Evolutionary conservation across 305 asterid genomes (phyloP).

Genomic region (Solanum aculeatissimum): DNA sequence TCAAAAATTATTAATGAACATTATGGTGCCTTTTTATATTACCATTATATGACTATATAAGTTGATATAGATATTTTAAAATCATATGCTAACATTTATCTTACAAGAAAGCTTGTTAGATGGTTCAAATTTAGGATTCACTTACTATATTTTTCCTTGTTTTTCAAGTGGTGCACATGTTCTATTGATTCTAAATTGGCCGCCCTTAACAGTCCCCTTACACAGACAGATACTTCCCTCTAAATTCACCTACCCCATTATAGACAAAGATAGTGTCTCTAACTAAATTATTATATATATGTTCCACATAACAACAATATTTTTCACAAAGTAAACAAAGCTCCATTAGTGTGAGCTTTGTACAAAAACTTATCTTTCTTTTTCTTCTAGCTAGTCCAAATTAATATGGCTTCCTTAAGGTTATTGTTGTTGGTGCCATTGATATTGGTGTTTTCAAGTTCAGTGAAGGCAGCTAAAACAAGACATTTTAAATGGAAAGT

Average conservation of each 20-base stretch:
- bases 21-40: no score
- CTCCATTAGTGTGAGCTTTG: background rate
- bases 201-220: background rate
- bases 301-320: background rate
- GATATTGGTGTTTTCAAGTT: background rate
- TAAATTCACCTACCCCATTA: background rate
- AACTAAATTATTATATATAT: background rate
- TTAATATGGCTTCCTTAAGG: background rate
- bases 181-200: background rate
- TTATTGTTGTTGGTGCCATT: background rate
- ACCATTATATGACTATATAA: no score
- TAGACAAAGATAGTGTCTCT: background rate
- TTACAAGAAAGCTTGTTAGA: no score
- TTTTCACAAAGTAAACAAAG: background rate
- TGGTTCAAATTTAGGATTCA: no score
- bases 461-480: conserved; percentile 3
- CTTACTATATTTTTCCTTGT: no score
- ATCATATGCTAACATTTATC: no score
- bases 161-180: background rate
- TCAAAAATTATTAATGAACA: no score
- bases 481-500: conserved; percentile 64
- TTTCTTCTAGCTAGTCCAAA: background rate
- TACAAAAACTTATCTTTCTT: background rate
- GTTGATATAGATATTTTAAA: no score
- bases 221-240: background rate